Evolutionary conservation across 2,329 filamentous ascomycete genomes (phyloP).

Genomic region (Bisporella sp.): DNA sequence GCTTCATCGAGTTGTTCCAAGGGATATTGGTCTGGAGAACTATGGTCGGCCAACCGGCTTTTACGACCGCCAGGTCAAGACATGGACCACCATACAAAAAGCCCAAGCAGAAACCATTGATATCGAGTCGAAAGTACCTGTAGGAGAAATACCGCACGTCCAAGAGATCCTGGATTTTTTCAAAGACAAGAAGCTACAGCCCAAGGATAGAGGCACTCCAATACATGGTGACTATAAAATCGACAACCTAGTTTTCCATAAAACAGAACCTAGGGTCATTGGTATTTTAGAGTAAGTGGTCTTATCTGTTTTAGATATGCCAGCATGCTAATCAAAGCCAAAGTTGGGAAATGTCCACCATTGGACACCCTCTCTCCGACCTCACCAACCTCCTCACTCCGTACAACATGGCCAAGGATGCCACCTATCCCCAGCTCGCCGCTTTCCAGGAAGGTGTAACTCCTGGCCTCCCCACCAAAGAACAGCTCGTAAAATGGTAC

Average conservation of each 20-base stretch:
- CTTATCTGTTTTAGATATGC: not conserved
- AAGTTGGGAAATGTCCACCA: constrained; percentile 94
- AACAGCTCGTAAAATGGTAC: constrained; percentile 61
- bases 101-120: constrained; percentile 73
- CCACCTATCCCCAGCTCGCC: constrained; percentile 28
- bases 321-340: no score
- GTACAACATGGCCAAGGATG: constrained; percentile 27
- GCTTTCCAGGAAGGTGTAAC: constrained; percentile 40
- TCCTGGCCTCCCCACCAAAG: constrained; percentile 43
- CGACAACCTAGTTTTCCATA: constrained; percentile 84
- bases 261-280: constrained; percentile 79
- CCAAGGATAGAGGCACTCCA: constrained; percentile 68
- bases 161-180: constrained; percentile 77
- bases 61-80: constrained; percentile 79
- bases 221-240: constrained; percentile 98
- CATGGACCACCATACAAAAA: constrained; percentile 70
- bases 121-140: constrained; percentile 65
- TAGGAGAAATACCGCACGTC: constrained; percentile 80
- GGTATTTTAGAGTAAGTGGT: constrained; percentile 73
- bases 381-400: constrained; percentile 68
- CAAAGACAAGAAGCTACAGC: constrained; percentile 59
- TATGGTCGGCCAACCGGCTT: constrained; percentile 74
- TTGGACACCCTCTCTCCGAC: constrained; percentile 92
- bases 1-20: constrained; percentile 69
- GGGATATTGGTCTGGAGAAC: constrained; percentile 56